Evolutionary conservation across 108 stramenopile genomes (phyloP).

Genomic region (Cyclotella baltica): DNA sequence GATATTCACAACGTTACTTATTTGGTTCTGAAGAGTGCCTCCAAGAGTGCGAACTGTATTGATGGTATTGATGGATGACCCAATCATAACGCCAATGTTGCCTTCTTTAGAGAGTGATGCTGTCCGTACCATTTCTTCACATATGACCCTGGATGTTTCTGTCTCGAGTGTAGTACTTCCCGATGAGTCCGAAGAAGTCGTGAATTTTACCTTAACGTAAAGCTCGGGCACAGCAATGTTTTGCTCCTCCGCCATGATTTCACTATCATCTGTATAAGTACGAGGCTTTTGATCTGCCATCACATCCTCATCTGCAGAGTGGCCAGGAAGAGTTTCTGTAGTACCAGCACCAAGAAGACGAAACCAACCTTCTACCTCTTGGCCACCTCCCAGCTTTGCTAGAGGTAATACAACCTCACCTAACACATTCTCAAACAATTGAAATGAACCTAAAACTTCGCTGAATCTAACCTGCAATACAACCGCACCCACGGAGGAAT

Average conservation of each 20-base stretch:
- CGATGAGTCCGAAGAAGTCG: neutral
- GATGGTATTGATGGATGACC: slow-evolving; percentile 74
- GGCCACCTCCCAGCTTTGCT: slow-evolving; percentile 59
- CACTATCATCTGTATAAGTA: slow-evolving; percentile 43
- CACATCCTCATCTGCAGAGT: slow-evolving; percentile 38
- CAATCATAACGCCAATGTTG: slow-evolving; percentile 66
- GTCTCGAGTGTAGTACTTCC: slow-evolving; percentile 11
- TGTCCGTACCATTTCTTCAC: slow-evolving; percentile 66
- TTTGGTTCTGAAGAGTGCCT: slow-evolving; percentile 72
- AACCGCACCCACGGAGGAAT: slow-evolving; percentile 66
- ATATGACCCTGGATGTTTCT: slow-evolving; percentile 52
- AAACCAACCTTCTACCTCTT: slow-evolving; percentile 79
- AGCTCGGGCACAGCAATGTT: slow-evolving; percentile 38
- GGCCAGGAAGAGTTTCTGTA: slow-evolving; percentile 48
- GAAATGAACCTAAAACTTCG: slow-evolving; percentile 65
- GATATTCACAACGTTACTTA: slow-evolving; percentile 70
- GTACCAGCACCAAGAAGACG: slow-evolving; percentile 67
- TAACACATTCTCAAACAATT: slow-evolving; percentile 69
- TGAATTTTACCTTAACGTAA: slow-evolving; percentile 49
- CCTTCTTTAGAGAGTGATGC: slow-evolving; percentile 55
- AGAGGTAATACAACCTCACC: slow-evolving; percentile 84
- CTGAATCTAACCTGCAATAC: slow-evolving; percentile 75
- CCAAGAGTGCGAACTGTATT: slow-evolving; percentile 78
- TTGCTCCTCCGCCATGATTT: slow-evolving; percentile 21
- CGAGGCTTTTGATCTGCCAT: slow-evolving; percentile 46